A percentile compares a stretch with the other conserved stretches of the same genome.
These are phyloP conservation scores for Spatholobus suberectus DNA, from an alignment of 306 rosid genomes.

Conservation along the genomic window DNA sequence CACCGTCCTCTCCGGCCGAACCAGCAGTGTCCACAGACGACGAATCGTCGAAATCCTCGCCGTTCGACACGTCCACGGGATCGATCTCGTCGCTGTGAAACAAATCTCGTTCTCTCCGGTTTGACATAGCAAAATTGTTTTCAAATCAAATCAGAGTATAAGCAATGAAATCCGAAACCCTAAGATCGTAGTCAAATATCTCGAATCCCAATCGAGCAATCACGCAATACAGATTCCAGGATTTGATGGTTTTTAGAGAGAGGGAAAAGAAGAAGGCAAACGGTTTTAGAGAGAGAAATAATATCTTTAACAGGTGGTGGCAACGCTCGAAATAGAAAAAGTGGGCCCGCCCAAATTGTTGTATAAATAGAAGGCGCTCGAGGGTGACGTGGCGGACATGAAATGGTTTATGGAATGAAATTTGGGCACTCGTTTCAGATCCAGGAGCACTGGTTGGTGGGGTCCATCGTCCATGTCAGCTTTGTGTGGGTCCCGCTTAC, in stretches of 20 bases:
- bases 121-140: conserved; percentile 51
- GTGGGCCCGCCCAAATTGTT: background rate
- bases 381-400: conserved; percentile 65
- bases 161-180: background rate
- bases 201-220: background rate
- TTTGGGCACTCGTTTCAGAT: conserved; percentile 50
- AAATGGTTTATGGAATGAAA: conserved; percentile 38
- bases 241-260: conserved; percentile 19
- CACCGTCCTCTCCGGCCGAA: conserved; percentile 37
- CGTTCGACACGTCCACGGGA: conserved; percentile 49
- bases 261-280: background rate
- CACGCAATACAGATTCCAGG: background rate
- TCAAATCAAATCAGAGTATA: background rate
- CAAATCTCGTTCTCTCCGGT: conserved; percentile 57
- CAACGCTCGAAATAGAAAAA: background rate
- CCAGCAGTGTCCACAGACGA: conserved; percentile 43
- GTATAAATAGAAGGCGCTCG: conserved; percentile 35
- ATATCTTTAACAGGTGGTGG: conserved; percentile 27
- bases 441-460: conserved; percentile 46
- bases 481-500: conserved; percentile 11
- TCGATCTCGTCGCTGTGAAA: conserved; percentile 40
- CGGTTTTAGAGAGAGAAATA: conserved; percentile 41
- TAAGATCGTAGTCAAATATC: conserved; percentile 36
- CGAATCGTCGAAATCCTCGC: conserved; percentile 55
- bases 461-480: conserved; percentile 48